Conservation (phyloP, 306 rosid species). For the Pueraria montana region DNA sequence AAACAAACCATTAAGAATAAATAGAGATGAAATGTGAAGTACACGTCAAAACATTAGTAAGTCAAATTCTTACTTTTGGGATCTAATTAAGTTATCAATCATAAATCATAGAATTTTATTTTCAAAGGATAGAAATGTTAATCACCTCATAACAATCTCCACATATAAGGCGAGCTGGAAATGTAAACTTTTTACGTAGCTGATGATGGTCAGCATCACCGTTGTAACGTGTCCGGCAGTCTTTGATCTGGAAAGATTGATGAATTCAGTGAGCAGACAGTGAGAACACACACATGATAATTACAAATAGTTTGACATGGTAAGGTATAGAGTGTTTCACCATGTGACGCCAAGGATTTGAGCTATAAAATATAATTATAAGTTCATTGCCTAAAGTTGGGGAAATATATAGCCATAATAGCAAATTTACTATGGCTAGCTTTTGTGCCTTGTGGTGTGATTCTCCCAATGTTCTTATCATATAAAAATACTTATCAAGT, state of each 20-base stretch:
- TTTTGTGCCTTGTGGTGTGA: too few species aligned
- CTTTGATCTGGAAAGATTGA: constrained; percentile 79
- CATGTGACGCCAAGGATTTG: constrained; percentile 20
- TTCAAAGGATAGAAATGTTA: constrained; percentile 10
- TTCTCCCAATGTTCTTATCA: too few species aligned
- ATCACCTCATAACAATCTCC: constrained; percentile 97
- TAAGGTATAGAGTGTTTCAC: constrained; percentile 42
- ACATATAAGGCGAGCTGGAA: constrained; percentile 96
- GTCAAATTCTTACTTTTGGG: too few species aligned
- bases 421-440: constrained; percentile 32
- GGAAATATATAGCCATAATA: constrained; percentile 16
- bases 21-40: too few species aligned
- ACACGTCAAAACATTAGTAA: too few species aligned
- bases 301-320: constrained; percentile 43
- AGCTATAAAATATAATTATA: constrained; percentile 20
- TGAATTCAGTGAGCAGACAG: constrained; percentile 40
- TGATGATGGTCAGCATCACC: constrained; percentile 98
- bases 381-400: constrained; percentile 19
- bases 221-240: constrained; percentile 94
- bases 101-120: too few species aligned
- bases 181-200: constrained; percentile 86
- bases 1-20: too few species aligned
- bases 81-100: too few species aligned
- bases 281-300: too few species aligned
- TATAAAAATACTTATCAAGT: too few species aligned